A percentile compares a stretch with the other conserved stretches of the same genome.
phyloP scores from a whole-genome alignment of 108 stramenopile genomes.

The Seminavis robusta region DNA sequence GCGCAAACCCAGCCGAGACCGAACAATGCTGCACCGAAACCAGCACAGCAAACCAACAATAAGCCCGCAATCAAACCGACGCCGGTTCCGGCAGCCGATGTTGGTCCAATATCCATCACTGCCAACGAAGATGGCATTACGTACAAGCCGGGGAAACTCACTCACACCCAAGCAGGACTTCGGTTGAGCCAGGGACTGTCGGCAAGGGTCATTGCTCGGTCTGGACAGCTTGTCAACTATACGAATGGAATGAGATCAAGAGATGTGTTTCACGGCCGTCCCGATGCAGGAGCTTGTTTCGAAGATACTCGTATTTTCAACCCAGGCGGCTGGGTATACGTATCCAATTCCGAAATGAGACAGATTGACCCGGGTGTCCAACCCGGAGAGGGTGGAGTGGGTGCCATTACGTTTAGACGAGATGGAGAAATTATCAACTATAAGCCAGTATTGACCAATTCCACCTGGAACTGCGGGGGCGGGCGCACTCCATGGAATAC shows the following conservation, averaged over 20 bases:
- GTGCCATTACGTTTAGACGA: slow-evolving; percentile 28
- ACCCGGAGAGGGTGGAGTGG: slow-evolving; percentile 31
- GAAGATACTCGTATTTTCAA: slow-evolving; percentile 11
- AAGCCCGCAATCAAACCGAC: too few species aligned
- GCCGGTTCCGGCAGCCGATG: too few species aligned
- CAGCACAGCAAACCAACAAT: too few species aligned
- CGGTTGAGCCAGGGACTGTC: slow-evolving; percentile 22
- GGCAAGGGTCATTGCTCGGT: slow-evolving; percentile 17
- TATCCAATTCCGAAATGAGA: slow-evolving; percentile 42
- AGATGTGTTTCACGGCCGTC: not conserved
- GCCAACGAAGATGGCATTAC: too few species aligned
- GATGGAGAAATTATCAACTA: slow-evolving; percentile 34
- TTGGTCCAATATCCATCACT: too few species aligned
- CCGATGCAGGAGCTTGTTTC: slow-evolving; percentile 1
- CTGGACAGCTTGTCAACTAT: slow-evolving; percentile 12
- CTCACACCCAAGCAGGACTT: slow-evolving; percentile 2
- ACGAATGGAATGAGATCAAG: slow-evolving; percentile 18
- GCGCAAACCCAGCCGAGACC: too few species aligned
- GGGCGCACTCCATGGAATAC: slow-evolving; percentile 31
- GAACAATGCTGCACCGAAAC: too few species aligned
- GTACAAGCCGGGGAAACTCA: slow-evolving; percentile 23
- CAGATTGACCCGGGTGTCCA: not conserved
- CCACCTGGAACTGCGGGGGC: slow-evolving; percentile 37
- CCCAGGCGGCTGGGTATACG: slow-evolving; percentile 52
- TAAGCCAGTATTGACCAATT: slow-evolving; percentile 13